A percentile compares a stretch with the other conserved stretches of the same genome.
These are phyloP conservation scores for Diplodia scrobiculata DNA, from an alignment of 2,329 filamentous ascomycete species.

Conservation along the genomic window DNA sequence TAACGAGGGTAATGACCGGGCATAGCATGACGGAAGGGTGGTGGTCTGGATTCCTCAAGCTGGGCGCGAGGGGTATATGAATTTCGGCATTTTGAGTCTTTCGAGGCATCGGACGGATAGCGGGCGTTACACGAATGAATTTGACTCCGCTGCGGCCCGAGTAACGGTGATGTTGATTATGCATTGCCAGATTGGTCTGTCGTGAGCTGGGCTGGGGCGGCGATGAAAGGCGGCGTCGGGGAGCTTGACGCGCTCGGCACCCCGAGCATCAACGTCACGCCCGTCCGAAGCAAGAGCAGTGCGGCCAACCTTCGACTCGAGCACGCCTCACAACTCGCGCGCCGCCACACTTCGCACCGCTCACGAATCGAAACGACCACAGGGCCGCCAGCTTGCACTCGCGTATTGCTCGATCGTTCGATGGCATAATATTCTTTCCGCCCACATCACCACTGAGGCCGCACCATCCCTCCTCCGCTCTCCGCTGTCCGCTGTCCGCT, in stretches of 20 bases:
- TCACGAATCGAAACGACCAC: slow-evolving; percentile 8
- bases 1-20: slow-evolving; percentile 17
- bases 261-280: slow-evolving; percentile 26
- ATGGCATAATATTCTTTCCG: slow-evolving; percentile 26
- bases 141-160: background rate
- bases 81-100: slow-evolving; percentile 19
- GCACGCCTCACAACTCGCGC: slow-evolving; percentile 3
- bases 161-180: background rate
- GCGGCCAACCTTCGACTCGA: slow-evolving; percentile 6
- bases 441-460: slow-evolving; percentile 13
- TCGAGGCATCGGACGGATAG: background rate
- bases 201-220: background rate
- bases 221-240: slow-evolving; percentile 12
- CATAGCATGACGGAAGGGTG: slow-evolving; percentile 14
- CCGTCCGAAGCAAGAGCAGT: slow-evolving; percentile 23
- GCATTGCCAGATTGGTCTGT: background rate
- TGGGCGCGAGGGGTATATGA: background rate
- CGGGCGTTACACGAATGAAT: slow-evolving; percentile 11
- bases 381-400: background rate
- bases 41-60: background rate
- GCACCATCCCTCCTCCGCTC: slow-evolving; percentile 12
- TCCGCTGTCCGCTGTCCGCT: background rate
- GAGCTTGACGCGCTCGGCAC: slow-evolving; percentile 14
- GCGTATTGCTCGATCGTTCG: slow-evolving; percentile 21
- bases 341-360: slow-evolving; percentile 5